Evolutionary conservation across 2,329 filamentous ascomycete genomes (phyloP), one percentile per base, ranked within the genome.

Genomic region (Sporothrix mexicana): DNA sequence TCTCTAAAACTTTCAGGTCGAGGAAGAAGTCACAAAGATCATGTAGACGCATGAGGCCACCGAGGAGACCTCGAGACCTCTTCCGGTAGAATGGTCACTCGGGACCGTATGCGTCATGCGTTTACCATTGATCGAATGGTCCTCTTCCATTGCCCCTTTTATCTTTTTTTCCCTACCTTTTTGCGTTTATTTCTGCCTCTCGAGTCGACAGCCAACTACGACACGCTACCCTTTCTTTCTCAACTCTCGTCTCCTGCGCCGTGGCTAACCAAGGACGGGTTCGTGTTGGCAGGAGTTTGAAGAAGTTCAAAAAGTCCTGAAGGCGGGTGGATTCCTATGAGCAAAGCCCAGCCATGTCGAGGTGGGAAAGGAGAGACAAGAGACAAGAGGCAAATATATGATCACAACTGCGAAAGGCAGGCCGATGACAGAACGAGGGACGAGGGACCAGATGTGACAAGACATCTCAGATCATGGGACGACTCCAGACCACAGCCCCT

Each of bases 21-120:
- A 95, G 86, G 93, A 95, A 85, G 93, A 95, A 84, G 90, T 95
- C 82, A 94, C 92, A 79, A 95, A 93, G 85, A 93, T 97, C 84
- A 94, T 95, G 92, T 95, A 91, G 81, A 79, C 71, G 30, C 77
- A 17, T 7, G n/a, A n/a, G 7, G 1, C n/a, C 1, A 57, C n/a
- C 20, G 10, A 47, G 20, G 41, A 55, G 9, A 47, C 9, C 3
- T 25, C 61, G 15, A 20, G 30, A 36, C 30, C 43, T 30, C 53
- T 17, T 8, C 43, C 41, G 6, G 53, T 23, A 7, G 59, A 49
- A 49, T 53, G 2, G 68, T 30, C 53, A 1, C 57, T 66, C 41
- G 45, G 41, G 61, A n/a, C 12, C 3, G 2, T 20, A 23, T 66
- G 61, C 7, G 30, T 36, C 7, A 36, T 36, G 30, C 41, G 41